phyloP scores from a whole-genome alignment of 371 early-diverging fungal species.

The Rozella allomycis region DNA sequence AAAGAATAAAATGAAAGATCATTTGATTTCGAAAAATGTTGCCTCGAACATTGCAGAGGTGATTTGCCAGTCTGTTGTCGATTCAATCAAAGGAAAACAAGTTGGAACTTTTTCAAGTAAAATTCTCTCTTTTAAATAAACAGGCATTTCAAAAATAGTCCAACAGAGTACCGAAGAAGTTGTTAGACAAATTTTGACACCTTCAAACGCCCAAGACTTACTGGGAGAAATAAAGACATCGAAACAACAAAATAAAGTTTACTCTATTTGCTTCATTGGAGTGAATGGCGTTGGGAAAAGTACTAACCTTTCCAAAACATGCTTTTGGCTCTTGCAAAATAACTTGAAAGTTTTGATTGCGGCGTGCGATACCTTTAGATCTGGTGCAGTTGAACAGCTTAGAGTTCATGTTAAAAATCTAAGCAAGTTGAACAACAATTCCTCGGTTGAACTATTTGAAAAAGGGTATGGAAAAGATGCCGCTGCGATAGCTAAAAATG shows the following conservation, averaged over 20 bases:
- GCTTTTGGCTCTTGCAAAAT: slow-evolving; percentile 93
- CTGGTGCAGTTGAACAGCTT: slow-evolving; percentile 97
- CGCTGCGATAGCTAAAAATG: slow-evolving; percentile 92
- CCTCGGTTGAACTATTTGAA: slow-evolving; percentile 75
- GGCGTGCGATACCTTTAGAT: slow-evolving; percentile 98
- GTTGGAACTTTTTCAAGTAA: slow-evolving; percentile 24
- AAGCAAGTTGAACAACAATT: slow-evolving; percentile 47
- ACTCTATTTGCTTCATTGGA: slow-evolving; percentile 85
- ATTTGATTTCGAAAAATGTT: slow-evolving; percentile 77
- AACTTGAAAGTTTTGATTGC: slow-evolving; percentile 79
- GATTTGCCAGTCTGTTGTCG: slow-evolving; percentile 52
- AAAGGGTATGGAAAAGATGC: slow-evolving; percentile 98
- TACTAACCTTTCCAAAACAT: slow-evolving; percentile 92
- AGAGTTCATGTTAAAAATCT: slow-evolving; percentile 81
- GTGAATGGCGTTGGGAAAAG: slow-evolving; percentile 98
- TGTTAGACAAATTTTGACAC: slow-evolving; percentile 66
- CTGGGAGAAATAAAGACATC: slow-evolving; percentile 65
- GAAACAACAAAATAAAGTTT: slow-evolving; percentile 41
- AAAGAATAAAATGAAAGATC: slow-evolving; percentile 61
- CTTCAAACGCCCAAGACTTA: slow-evolving; percentile 83
- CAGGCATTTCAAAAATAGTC: slow-evolving; percentile 39
- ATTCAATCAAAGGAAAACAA: slow-evolving; percentile 52
- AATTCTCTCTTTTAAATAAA: slow-evolving; percentile 3
- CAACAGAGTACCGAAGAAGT: slow-evolving; percentile 55
- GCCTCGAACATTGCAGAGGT: slow-evolving; percentile 72